Evolutionary conservation across 2,329 filamentous ascomycete genomes (phyloP).

Genomic region (Colletotrichum trifolii): DNA sequence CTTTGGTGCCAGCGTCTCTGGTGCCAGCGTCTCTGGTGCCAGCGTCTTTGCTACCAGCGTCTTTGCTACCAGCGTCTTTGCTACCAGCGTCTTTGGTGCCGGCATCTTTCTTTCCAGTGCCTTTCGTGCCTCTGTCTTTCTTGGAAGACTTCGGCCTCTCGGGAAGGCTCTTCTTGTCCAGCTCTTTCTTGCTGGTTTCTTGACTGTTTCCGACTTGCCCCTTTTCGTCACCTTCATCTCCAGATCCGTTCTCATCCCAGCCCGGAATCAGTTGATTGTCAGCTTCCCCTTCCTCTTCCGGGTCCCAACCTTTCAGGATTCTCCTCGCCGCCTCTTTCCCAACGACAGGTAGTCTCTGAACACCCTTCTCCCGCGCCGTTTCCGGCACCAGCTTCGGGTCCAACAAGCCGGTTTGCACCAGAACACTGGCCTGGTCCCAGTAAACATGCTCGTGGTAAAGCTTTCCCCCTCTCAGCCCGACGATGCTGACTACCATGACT

Average conservation of each 20-base stretch:
- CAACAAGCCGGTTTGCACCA: conserved; percentile 69
- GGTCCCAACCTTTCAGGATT: conserved; percentile 47
- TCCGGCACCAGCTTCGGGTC: conserved; percentile 52
- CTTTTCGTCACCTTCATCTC: neutral
- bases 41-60: neutral
- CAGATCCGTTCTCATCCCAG: conserved; percentile 43
- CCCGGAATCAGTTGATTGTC: conserved; percentile 54
- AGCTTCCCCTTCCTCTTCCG: conserved; percentile 54
- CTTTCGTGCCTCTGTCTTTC: neutral
- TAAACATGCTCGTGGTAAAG: conserved; percentile 72
- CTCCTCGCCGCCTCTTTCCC: conserved; percentile 52
- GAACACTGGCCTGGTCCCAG: conserved; percentile 72
- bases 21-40: neutral
- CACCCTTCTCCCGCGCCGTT: conserved; percentile 46
- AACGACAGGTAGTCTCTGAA: conserved; percentile 52
- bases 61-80: neutral
- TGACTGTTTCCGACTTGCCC: neutral
- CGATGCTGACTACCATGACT: conserved; percentile 68
- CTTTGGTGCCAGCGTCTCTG: neutral
- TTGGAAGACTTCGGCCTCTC: neutral
- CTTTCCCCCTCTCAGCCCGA: conserved; percentile 68
- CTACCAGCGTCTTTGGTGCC: neutral
- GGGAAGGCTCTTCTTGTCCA: neutral
- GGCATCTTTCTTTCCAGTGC: neutral
- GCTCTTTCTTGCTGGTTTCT: neutral